These are phyloP conservation scores for Intubia oerlemansii DNA, from an alignment of 2,329 filamentous ascomycete species.

Conservation along the genomic window DNA sequence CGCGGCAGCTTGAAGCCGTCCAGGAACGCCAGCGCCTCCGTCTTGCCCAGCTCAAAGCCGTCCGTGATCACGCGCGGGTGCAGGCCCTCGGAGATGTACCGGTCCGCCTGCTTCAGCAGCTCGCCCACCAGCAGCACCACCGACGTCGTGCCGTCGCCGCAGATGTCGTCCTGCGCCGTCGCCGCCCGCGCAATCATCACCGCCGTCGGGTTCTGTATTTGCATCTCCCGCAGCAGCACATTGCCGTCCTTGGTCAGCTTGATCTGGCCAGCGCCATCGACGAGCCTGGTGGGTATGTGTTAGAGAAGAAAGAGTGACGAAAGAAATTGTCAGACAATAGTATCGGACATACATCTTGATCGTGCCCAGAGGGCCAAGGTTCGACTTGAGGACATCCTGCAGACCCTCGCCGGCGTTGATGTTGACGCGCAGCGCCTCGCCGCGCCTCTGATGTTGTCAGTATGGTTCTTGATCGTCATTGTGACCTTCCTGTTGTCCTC, in stretches of 20 bases:
- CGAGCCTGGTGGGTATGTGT: conserved; percentile 27
- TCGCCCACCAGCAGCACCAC: conserved; percentile 91
- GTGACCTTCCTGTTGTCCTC: conserved; percentile 9
- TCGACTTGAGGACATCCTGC: conserved; percentile 88
- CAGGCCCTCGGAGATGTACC: conserved; percentile 90
- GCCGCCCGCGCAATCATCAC: conserved; percentile 69
- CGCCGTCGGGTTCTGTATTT: conserved; percentile 97
- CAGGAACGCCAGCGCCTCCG: conserved; percentile 83
- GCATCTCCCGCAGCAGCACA: conserved; percentile 57
- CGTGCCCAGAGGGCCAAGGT: conserved; percentile 80
- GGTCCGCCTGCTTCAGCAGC: conserved; percentile 89
- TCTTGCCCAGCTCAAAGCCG: conserved; percentile 92
- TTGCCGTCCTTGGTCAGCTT: conserved; percentile 99
- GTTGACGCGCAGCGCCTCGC: conserved; percentile 91
- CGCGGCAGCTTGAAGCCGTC: conserved; percentile 79
- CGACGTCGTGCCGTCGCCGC: conserved; percentile 91
- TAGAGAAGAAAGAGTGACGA: conserved; percentile 3
- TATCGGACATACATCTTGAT: conserved; percentile 59
- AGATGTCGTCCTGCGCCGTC: conserved; percentile 96
- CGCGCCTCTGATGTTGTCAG: conserved; percentile 49
- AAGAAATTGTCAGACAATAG: too few species aligned
- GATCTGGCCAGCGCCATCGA: conserved; percentile 64
- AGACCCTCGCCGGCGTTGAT: conserved; percentile 89
- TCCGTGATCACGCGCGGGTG: conserved; percentile 94
- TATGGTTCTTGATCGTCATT: too few species aligned